Evolutionary conservation across 805 yeast genomes (phyloP).

Genomic region (Monosporozyma aquatica): DNA sequence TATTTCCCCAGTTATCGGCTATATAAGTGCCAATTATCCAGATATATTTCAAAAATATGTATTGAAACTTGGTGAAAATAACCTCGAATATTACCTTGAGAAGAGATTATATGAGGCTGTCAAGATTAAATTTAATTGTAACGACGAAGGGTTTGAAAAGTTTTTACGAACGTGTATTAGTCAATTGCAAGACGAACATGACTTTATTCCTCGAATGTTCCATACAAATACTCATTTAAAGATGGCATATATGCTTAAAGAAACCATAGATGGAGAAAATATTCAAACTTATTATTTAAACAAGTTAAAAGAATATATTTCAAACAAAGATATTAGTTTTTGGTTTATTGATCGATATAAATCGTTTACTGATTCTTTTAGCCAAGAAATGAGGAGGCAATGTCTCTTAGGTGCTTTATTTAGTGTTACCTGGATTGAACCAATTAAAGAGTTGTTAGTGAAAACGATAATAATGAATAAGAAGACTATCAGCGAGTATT

Average conservation of each 20-base stretch:
- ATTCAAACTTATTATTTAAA: background rate
- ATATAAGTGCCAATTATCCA: conserved; percentile 9
- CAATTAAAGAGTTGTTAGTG: background rate
- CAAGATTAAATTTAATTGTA: background rate
- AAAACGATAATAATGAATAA: background rate
- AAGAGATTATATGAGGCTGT: background rate
- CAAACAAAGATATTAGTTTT: background rate
- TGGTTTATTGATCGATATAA: background rate
- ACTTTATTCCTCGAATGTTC: too few species aligned
- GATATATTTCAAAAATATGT: conserved; percentile 5
- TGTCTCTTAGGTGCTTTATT: background rate
- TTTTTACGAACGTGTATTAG: background rate
- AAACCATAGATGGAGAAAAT: background rate
- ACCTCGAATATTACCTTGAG: conserved; percentile 6
- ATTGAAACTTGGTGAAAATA: conserved; percentile 1
- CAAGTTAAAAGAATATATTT: background rate
- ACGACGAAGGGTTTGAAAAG: background rate
- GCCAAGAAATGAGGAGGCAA: background rate
- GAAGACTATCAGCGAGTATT: background rate
- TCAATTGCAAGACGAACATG: too few species aligned
- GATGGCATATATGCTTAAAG: background rate
- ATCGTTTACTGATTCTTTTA: background rate
- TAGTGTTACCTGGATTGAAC: conserved; percentile 2
- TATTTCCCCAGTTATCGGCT: conserved; percentile 9
- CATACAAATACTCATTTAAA: too few species aligned